These are phyloP conservation scores for Sphagnum fallax DNA, from an alignment of 228 moss, liverwort and hornwort species.

Conservation along the genomic window DNA sequence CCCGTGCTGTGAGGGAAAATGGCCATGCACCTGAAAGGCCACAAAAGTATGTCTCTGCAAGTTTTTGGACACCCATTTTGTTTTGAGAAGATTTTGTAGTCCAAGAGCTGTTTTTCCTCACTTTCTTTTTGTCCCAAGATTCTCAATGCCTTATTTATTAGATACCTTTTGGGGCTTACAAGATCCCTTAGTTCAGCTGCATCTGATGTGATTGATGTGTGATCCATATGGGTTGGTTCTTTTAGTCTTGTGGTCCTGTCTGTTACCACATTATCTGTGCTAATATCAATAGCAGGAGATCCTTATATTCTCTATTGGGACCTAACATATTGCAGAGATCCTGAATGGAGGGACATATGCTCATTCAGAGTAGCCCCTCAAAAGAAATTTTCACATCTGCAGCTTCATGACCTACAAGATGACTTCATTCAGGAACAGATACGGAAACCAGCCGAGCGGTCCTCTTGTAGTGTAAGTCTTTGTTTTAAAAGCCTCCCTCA, in stretches of 20 bases:
- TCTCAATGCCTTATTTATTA: neutral
- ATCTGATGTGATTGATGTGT: too few species aligned
- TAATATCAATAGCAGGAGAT: neutral
- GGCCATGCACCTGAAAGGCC: conserved; percentile 31
- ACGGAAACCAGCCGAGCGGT: conserved; percentile 68
- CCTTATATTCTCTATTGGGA: neutral
- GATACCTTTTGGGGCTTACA: too few species aligned
- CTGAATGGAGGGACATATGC: conserved; percentile 64
- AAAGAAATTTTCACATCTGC: conserved; percentile 85
- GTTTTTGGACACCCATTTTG: too few species aligned
- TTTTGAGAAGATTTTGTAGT: neutral
- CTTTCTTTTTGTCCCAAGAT: neutral
- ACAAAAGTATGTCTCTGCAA: neutral
- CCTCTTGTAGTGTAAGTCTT: conserved; percentile 60
- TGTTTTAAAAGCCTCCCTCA: neutral
- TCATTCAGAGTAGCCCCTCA: conserved; percentile 59
- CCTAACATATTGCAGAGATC: conserved; percentile 23
- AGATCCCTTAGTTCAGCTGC: too few species aligned
- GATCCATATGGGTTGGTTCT: conserved; percentile 1
- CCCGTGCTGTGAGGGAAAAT: conserved; percentile 46
- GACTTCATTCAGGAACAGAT: conserved; percentile 86
- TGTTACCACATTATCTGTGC: neutral
- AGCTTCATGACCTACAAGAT: conserved; percentile 82
- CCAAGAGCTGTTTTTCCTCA: neutral
- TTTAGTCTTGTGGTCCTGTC: too few species aligned